Conservation (phyloP, 164 flowering plant genomes). For the Magnolia sinica region DNA sequence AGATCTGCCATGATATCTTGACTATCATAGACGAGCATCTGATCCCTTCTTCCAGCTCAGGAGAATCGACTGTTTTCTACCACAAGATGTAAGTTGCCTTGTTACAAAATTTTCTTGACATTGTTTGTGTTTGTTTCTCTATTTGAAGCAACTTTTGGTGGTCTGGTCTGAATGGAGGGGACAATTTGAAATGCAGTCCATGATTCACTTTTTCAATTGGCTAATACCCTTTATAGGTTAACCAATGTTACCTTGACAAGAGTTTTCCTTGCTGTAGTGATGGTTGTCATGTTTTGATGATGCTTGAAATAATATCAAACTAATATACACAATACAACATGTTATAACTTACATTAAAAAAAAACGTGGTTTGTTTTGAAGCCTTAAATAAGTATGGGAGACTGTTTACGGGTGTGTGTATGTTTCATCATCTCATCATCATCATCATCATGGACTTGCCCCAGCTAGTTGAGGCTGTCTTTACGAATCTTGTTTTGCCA, state of each 20-base stretch:
- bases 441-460: too few species aligned
- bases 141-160: not conserved
- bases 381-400: too few species aligned
- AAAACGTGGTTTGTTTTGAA: too few species aligned
- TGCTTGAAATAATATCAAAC: too few species aligned
- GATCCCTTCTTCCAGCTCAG: conserved; percentile 20
- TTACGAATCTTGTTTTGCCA: too few species aligned
- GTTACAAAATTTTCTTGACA: not conserved
- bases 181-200: not conserved
- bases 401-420: too few species aligned
- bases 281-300: too few species aligned
- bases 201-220: not conserved
- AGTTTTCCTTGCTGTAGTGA: not conserved
- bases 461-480: too few species aligned
- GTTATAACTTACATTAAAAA: too few species aligned
- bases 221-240: not conserved
- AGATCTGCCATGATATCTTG: conserved; percentile 23
- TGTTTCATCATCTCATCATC: too few species aligned
- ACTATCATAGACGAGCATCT: conserved; percentile 25
- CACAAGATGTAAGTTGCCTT: conserved; percentile 20
- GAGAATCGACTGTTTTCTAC: conserved; percentile 25
- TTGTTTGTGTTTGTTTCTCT: not conserved
- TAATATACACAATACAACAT: too few species aligned
- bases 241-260: not conserved
- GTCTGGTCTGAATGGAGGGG: not conserved